Base-by-base conservation (phyloP, 768 basidiomycete species). In the Calocybe gangraenosa region DNA sequence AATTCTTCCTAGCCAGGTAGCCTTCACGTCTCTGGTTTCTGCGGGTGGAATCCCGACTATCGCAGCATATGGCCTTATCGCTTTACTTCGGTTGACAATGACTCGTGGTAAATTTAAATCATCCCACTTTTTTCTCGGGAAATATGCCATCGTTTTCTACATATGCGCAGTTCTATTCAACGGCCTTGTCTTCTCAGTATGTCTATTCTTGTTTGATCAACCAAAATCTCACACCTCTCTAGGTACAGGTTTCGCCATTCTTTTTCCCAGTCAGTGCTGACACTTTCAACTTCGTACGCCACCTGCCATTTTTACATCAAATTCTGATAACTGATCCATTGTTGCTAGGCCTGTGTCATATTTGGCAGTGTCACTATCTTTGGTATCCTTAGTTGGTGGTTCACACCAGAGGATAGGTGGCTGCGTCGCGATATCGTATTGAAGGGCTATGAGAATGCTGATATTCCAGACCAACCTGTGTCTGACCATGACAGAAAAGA, bases 241-340 rank as follows among this genome's bases (percentile, higher is more conserved):
- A 88, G 88, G 82, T 87, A 51, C 80, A 85, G 70, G 71, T 89
- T 43, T 92, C 92, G 19, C 92, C 92, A 1, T 94, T 92, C 71
- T 79, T 71, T 62, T 95, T 89, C 71, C 92, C 92, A 0, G 84
- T 90, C 21, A 80, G 71, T 8, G 74, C 84, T 0, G 63, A 77
- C 48, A 84, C 75, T 1, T 91, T 94, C 72, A 95, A 95, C 64
- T 94, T 90, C 57, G 89, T 90, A 49, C 65, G 85, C 74, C 1
- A 4, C 34, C 3, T 17, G 17, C 38, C 2, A 18, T 30, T 47
- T 44, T 23, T 20, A 14, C 11, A 18, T 17, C 11, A 11, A 28
- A 31, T 18, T 17, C 19, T 13, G 23, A 19, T 17, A 34, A 23
- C 28, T 50, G 37, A 47, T 48, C 45, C 18, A 30, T 41, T 44